Evolutionary conservation across 441 rosid species (phyloP).

Genomic region (Theobroma grandiflorum): DNA sequence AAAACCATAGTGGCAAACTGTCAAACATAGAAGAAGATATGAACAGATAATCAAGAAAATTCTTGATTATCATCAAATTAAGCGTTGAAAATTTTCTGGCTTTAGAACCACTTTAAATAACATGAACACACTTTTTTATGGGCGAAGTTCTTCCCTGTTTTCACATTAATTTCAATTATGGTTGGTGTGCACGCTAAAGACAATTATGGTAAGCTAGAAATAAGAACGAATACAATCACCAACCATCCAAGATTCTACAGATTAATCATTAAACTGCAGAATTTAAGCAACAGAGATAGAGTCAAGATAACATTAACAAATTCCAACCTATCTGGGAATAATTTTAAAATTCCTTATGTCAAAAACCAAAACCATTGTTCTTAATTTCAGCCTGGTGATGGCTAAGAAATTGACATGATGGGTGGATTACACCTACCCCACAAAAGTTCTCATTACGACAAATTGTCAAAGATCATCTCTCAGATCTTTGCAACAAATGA

Average conservation of each 20-base stretch:
- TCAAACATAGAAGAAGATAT: neutral
- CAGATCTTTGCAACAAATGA: neutral
- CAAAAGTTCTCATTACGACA: too few species aligned
- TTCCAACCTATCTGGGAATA: neutral
- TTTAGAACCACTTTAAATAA: too few species aligned
- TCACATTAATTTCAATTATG: too few species aligned
- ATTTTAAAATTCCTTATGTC: neutral
- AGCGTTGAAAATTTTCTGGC: too few species aligned
- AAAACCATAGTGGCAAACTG: neutral
- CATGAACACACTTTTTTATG: neutral
- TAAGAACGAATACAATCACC: neutral
- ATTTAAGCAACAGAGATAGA: neutral
- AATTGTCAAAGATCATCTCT: neutral
- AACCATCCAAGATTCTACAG: neutral
- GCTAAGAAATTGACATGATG: neutral
- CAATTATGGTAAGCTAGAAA: neutral
- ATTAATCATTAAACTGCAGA: neutral
- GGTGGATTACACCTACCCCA: too few species aligned
- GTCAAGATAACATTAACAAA: neutral
- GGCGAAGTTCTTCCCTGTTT: too few species aligned
- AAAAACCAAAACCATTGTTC: neutral
- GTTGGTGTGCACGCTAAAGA: neutral
- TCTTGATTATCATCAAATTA: too few species aligned
- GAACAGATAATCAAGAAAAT: too few species aligned
- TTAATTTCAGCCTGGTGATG: neutral